Evolutionary conservation across 352 stramenopile genomes (phyloP).

Genomic region (Globisporangium heterothallicum): DNA sequence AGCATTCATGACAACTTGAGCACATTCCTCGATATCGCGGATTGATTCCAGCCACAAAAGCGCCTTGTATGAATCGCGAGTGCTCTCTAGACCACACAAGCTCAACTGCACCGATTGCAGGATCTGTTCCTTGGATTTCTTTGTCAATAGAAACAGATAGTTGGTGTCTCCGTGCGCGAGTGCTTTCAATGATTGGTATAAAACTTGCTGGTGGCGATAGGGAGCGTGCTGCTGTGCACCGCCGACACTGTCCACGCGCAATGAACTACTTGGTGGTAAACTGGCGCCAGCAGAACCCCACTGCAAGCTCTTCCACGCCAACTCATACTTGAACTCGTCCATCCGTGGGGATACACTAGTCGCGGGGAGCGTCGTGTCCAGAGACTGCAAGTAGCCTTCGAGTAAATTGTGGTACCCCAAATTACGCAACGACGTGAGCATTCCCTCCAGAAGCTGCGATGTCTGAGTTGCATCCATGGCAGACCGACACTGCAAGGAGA

Average conservation of each 20-base stretch:
- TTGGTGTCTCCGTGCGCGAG: slow-evolving; percentile 47
- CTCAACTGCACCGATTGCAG: slow-evolving; percentile 50
- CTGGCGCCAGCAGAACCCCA: slow-evolving; percentile 46
- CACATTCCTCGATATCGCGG: slow-evolving; percentile 53
- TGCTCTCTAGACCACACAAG: slow-evolving; percentile 63
- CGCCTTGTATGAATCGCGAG: slow-evolving; percentile 49
- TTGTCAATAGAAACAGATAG: slow-evolving; percentile 28
- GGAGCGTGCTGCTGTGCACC: not conserved
- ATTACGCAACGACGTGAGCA: slow-evolving; percentile 51
- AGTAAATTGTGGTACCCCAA: slow-evolving; percentile 77
- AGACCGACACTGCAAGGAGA: slow-evolving; percentile 34
- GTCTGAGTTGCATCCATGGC: not conserved
- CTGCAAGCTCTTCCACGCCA: slow-evolving; percentile 77
- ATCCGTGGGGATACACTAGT: slow-evolving; percentile 13
- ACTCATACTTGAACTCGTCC: slow-evolving; percentile 63
- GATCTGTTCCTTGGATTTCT: slow-evolving; percentile 40
- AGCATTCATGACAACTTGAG: slow-evolving; percentile 9
- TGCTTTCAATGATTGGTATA: slow-evolving; percentile 53
- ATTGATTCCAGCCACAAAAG: slow-evolving; percentile 56
- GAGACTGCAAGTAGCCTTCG: slow-evolving; percentile 41
- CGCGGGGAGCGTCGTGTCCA: slow-evolving; percentile 2
- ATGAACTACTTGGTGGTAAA: slow-evolving; percentile 1
- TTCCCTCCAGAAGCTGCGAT: slow-evolving; percentile 30
- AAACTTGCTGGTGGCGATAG: slow-evolving; percentile 48
- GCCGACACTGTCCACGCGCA: not conserved